Conservation (phyloP, 352 stramenopile genomes). For the Peronospora destructor region DNA sequence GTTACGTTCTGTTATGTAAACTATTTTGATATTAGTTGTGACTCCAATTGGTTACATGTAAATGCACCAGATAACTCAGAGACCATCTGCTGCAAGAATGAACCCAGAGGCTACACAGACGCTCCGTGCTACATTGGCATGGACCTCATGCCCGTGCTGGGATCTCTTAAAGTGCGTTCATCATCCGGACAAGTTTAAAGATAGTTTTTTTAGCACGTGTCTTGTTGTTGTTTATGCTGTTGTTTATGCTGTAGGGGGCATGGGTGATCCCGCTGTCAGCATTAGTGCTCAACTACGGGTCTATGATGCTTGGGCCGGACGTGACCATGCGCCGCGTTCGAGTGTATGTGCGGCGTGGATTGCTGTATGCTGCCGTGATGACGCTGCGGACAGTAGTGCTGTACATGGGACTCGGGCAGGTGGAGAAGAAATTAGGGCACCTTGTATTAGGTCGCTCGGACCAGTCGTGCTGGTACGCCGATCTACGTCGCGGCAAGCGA, state of each 20-base stretch:
- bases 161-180: conserved; percentile 36
- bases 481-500: conserved; percentile 41
- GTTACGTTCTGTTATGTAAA: conserved; percentile 3
- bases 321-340: conserved; percentile 40
- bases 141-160: conserved; percentile 43
- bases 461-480: conserved; percentile 56
- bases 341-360: conserved; percentile 16
- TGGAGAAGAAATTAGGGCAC: conserved; percentile 42
- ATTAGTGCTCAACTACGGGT: conserved; percentile 60
- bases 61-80: conserved; percentile 27
- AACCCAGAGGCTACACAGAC: conserved; percentile 14
- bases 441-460: conserved; percentile 31
- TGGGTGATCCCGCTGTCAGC: conserved; percentile 56
- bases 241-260: conserved; percentile 30
- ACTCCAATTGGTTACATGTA: conserved; percentile 57
- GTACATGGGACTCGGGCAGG: conserved; percentile 48
- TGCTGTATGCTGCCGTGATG: conserved; percentile 13
- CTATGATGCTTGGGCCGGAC: conserved; percentile 24
- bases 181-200: conserved; percentile 37
- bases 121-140: conserved; percentile 65
- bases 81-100: conserved; percentile 53
- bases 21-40: conserved; percentile 34
- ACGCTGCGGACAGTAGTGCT: conserved; percentile 27
- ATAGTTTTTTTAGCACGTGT: too few relatives aligned
- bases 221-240: not conserved